Percentiles rank a stretch among this genome's conserved stretches.
Conservation (phyloP, 2,329 filamentous ascomycete species). For the Onygena corvina region DNA sequence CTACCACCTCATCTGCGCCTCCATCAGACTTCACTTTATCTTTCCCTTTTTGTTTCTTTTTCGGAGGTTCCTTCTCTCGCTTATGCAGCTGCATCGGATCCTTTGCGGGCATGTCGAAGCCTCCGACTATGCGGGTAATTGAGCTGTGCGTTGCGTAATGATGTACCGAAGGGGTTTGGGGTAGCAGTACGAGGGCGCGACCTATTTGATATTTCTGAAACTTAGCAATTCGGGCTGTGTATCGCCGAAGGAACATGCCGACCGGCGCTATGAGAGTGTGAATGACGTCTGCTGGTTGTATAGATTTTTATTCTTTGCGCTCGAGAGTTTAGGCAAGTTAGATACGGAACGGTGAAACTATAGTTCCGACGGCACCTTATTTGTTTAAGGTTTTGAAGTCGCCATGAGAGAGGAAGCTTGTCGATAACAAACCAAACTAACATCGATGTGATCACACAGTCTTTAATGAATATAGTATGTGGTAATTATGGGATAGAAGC, state of each 20-base stretch:
- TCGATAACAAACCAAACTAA: too few relatives aligned
- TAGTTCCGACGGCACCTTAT: too few relatives aligned
- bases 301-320: too few relatives aligned
- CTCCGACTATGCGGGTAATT: not conserved
- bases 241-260: not conserved
- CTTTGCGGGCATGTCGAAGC: not conserved
- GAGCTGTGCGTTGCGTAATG: not conserved
- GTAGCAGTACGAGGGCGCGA: not conserved
- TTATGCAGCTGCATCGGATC: not conserved
- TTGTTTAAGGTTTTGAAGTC: too few relatives aligned
- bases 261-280: not conserved
- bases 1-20: slow-evolving; percentile 50
- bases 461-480: too few relatives aligned
- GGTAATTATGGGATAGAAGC: too few relatives aligned
- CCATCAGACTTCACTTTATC: slow-evolving; percentile 6
- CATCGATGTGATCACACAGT: too few relatives aligned
- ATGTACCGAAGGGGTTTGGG: not conserved
- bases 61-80: not conserved
- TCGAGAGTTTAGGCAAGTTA: too few relatives aligned
- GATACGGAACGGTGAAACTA: too few relatives aligned
- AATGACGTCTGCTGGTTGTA: too few relatives aligned
- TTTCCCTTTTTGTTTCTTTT: slow-evolving; percentile 12
- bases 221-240: not conserved
- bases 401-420: too few relatives aligned
- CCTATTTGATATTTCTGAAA: not conserved